Evolutionary conservation across 352 stramenopile genomes (phyloP).

Genomic region (Aphanomyces euteiches): DNA sequence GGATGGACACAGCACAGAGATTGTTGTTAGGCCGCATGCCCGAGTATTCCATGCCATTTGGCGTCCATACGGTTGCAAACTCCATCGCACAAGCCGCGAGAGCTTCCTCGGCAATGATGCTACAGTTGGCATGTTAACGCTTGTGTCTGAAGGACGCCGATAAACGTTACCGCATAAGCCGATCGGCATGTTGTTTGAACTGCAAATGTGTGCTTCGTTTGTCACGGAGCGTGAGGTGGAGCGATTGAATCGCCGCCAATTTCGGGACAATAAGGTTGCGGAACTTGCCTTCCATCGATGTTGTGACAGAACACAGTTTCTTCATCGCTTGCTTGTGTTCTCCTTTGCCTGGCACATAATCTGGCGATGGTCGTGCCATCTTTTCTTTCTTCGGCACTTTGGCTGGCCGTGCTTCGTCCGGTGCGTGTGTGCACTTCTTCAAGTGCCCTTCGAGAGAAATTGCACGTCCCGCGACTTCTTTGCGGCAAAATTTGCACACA

Average conservation of each 20-base stretch:
- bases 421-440: conserved; percentile 25
- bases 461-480: conserved; percentile 24
- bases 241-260: conserved; percentile 52
- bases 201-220: conserved; percentile 57
- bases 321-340: conserved; percentile 26
- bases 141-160: neutral
- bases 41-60: conserved; percentile 59
- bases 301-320: conserved; percentile 25
- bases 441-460: conserved; percentile 29
- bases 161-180: conserved; percentile 57
- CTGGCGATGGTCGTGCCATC: neutral
- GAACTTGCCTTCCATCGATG: conserved; percentile 56
- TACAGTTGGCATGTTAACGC: conserved; percentile 15
- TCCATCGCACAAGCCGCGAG: conserved; percentile 56
- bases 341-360: conserved; percentile 1
- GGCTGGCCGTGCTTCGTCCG: conserved; percentile 19
- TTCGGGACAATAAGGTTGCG: conserved; percentile 58
- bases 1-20: conserved; percentile 91
- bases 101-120: conserved; percentile 68
- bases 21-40: conserved; percentile 53
- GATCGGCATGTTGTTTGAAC: conserved; percentile 78
- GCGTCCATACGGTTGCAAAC: conserved; percentile 56
- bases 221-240: conserved; percentile 74
- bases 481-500: conserved; percentile 30
- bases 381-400: conserved; percentile 22